Conservation (phyloP, 2,329 filamentous ascomycete species). For the Talaromyces sp. region DNA sequence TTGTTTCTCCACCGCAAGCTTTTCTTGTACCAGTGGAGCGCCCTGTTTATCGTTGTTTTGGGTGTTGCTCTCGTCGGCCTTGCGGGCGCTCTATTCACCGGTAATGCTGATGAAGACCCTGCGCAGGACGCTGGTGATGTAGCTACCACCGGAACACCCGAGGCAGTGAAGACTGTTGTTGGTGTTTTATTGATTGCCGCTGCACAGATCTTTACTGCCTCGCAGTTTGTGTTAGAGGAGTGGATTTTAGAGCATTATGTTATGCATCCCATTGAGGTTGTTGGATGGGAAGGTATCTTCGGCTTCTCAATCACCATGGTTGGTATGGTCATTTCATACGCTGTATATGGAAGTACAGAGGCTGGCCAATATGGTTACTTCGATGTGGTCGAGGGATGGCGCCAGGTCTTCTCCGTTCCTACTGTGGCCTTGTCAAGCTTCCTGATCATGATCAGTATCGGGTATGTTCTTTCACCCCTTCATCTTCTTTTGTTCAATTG, state of each 20-base stretch:
- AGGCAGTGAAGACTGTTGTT: slow-evolving; percentile 70
- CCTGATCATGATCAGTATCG: slow-evolving; percentile 96
- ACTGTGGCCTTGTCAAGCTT: slow-evolving; percentile 76
- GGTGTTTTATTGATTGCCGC: slow-evolving; percentile 89
- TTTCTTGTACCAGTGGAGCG: slow-evolving; percentile 87
- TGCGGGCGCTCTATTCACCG: slow-evolving; percentile 78
- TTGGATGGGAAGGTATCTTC: slow-evolving; percentile 95
- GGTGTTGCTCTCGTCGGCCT: slow-evolving; percentile 90
- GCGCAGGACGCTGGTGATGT: slow-evolving; percentile 31
- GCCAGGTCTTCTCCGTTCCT: slow-evolving; percentile 73
- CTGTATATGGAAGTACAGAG: slow-evolving; percentile 73
- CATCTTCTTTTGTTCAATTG: background rate
- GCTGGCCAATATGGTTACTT: slow-evolving; percentile 81
- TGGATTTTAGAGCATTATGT: slow-evolving; percentile 80
- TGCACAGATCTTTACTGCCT: slow-evolving; percentile 94
- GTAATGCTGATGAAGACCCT: slow-evolving; percentile 48
- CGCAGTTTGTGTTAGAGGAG: slow-evolving; percentile 95
- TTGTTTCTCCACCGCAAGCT: slow-evolving; percentile 81
- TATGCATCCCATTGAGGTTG: slow-evolving; percentile 85
- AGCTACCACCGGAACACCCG: slow-evolving; percentile 51
- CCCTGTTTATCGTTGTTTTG: slow-evolving; percentile 80
- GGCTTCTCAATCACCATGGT: slow-evolving; percentile 79
- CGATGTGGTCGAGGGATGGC: slow-evolving; percentile 83
- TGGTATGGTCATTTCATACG: slow-evolving; percentile 78
- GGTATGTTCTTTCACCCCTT: slow-evolving; percentile 58